Evolutionary conservation across 1,139 yeast species (phyloP), one percentile per base, ranked within the genome.

Genomic region (Hansenula anomala): DNA sequence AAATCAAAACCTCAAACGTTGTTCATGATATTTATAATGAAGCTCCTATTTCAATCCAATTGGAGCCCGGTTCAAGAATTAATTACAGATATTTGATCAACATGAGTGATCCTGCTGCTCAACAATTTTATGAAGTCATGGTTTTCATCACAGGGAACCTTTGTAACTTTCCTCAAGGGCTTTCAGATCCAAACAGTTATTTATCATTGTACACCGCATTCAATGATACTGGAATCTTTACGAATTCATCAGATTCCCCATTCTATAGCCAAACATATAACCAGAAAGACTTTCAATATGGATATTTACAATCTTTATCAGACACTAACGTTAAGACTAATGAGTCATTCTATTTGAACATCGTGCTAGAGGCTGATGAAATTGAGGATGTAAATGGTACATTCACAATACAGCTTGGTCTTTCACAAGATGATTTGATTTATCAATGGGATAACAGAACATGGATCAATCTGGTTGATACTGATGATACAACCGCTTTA

Each of bases 401-500:
- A 4, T 80, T 88, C 84, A 50, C 64, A 7, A 85, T 83, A 52
- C 78, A 80, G 55, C 61, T 89, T 27, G 92, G 89, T 3, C 74
- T 80, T 3, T 84, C 92, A 1, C 83, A 80, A 46, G 67, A 67
- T 37, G 79, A 76, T 47, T 69, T 84, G 44, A 75, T 78, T 1
- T 85, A 78, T 57, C 84, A 80, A 48, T 85, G 87, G 80, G 89
- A 80, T 55, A 68, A 69, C 35, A 63, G 75, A 16, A 63, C 79
- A 24, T 72, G 80, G 69, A 73, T 86, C 1, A 62, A 66, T 28
- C 64, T 85, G 14, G 75, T 87, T 4, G 96, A 88, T 55, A 66
- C 89, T 0, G 97, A 89, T 60, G 76, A 75, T 51, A 69, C 71
- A 17, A 75, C 87, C 36, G 94, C 87, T 0, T 64, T 88, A 42